Evolutionary conservation across 1,139 yeast species (phyloP).

Genomic region (Pichia sp.): DNA sequence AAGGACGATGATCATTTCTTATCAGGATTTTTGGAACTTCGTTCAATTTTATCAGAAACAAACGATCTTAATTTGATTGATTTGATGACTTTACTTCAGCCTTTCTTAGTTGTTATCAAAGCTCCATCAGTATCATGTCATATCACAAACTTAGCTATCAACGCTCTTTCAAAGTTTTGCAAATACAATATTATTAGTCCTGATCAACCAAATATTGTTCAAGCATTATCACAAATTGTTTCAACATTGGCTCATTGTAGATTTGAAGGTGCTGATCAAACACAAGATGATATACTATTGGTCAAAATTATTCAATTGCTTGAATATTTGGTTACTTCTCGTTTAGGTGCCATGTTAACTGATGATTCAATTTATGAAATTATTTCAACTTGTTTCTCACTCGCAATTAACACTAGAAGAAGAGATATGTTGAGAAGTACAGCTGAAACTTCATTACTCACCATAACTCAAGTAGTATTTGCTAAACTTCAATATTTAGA

Average conservation of each 20-base stretch:
- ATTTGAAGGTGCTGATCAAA: slow-evolving; percentile 91
- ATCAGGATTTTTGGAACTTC: slow-evolving; percentile 72
- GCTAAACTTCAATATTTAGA: slow-evolving; percentile 49
- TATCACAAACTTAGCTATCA: slow-evolving; percentile 76
- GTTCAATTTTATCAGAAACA: slow-evolving; percentile 60
- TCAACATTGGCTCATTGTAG: slow-evolving; percentile 88
- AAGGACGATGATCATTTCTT: slow-evolving; percentile 55
- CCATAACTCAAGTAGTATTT: slow-evolving; percentile 66
- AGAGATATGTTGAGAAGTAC: slow-evolving; percentile 84
- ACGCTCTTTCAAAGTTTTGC: slow-evolving; percentile 63
- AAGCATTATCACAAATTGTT: slow-evolving; percentile 51
- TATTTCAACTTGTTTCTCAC: slow-evolving; percentile 81
- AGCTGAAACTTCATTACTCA: slow-evolving; percentile 78
- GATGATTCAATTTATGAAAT: slow-evolving; percentile 86
- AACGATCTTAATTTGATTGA: slow-evolving; percentile 52
- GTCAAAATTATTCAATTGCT: slow-evolving; percentile 72
- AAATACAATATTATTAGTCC: slow-evolving; percentile 49
- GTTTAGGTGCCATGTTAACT: slow-evolving; percentile 55
- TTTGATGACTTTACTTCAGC: slow-evolving; percentile 69
- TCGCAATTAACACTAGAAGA: slow-evolving; percentile 89
- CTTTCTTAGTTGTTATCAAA: slow-evolving; percentile 79
- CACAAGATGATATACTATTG: slow-evolving; percentile 86
- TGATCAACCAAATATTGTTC: slow-evolving; percentile 42
- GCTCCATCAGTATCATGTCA: slow-evolving; percentile 81
- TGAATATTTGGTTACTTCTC: slow-evolving; percentile 61